A percentile compares a stretch with the other conserved stretches of the same genome.
These are phyloP conservation scores for Ophiosphaerella korrae DNA, from an alignment of 2,329 filamentous ascomycete species.

Conservation along the genomic window DNA sequence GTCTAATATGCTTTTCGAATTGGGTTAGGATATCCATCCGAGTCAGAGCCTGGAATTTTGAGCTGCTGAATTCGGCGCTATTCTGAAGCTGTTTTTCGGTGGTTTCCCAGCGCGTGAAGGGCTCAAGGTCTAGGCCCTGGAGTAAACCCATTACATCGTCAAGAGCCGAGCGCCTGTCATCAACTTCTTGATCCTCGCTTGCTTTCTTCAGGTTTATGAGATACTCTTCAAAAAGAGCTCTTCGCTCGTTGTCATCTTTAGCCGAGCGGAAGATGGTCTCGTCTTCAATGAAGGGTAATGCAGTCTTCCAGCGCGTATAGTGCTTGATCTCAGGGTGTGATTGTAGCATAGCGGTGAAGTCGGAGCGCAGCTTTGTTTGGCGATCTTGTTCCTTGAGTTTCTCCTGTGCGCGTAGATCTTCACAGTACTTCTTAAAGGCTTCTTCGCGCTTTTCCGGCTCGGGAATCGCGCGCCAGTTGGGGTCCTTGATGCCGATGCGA, in stretches of 20 bases:
- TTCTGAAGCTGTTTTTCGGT: constrained; percentile 81
- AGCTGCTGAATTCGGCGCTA: constrained; percentile 75
- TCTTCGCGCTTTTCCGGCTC: constrained; percentile 88
- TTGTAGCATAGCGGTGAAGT: constrained; percentile 95
- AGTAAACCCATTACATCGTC: constrained; percentile 80
- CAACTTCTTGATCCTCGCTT: constrained; percentile 75
- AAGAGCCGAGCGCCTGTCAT: constrained; percentile 77
- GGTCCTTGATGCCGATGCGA: constrained; percentile 82
- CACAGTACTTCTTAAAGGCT: constrained; percentile 93
- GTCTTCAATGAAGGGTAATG: constrained; percentile 88
- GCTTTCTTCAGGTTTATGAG: constrained; percentile 80
- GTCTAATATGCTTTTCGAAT: constrained; percentile 95
- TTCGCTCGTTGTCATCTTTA: constrained; percentile 83
- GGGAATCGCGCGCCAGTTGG: constrained; percentile 90
- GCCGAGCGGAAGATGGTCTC: constrained; percentile 96
- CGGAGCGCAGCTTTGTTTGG: constrained; percentile 84
- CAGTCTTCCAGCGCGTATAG: constrained; percentile 96
- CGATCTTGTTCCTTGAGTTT: constrained; percentile 94
- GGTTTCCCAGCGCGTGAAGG: constrained; percentile 93
- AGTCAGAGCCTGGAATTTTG: constrained; percentile 83
- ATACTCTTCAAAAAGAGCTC: constrained; percentile 93
- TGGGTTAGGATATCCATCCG: constrained; percentile 89
- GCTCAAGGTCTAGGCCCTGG: constrained; percentile 80
- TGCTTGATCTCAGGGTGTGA: constrained; percentile 97
- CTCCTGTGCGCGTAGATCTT: constrained; percentile 88